A percentile compares a stretch with the other conserved stretches of the same genome.
Evolutionary conservation across 1,284 basidiomycete species (phyloP).

Genomic region (Leccinum pachyderme): DNA sequence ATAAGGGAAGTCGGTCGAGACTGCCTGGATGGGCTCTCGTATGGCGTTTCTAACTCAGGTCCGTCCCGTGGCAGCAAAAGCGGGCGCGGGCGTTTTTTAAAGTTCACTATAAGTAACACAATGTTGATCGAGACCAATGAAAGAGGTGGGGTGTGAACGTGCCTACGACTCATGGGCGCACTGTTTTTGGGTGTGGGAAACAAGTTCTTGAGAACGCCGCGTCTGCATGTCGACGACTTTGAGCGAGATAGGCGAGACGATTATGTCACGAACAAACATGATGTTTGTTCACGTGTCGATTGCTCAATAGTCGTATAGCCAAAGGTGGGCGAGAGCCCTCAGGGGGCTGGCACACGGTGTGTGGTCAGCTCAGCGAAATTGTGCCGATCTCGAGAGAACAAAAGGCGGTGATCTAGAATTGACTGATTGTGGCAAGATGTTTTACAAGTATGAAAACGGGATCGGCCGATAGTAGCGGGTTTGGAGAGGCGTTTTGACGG

Average conservation of each 20-base stretch:
- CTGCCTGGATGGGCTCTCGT: background rate
- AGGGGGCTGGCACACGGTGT: background rate
- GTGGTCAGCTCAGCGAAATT: slow-evolving; percentile 16
- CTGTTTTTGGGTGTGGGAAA: slow-evolving; percentile 25
- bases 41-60: background rate
- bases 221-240: slow-evolving; percentile 28
- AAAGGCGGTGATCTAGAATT: slow-evolving; percentile 18
- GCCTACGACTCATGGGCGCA: slow-evolving; percentile 19
- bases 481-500: slow-evolving; percentile 20
- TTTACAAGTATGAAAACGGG: slow-evolving; percentile 10
- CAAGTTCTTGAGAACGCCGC: slow-evolving; percentile 23
- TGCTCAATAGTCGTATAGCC: background rate
- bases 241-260: slow-evolving; percentile 14
- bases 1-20: background rate
- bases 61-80: slow-evolving; percentile 1
- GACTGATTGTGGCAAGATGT: slow-evolving; percentile 9
- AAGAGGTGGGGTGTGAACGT: slow-evolving; percentile 34
- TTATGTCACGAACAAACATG: slow-evolving; percentile 27
- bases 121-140: slow-evolving; percentile 20
- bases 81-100: slow-evolving; percentile 14
- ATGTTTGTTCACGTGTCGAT: background rate
- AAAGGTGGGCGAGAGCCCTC: background rate
- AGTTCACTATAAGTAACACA: slow-evolving; percentile 21
- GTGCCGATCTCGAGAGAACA: slow-evolving; percentile 6
- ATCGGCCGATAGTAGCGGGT: slow-evolving; percentile 14